phyloP scores from a whole-genome alignment of 2,329 filamentous ascomycete genomes.

The Colletotrichum sp. region DNA sequence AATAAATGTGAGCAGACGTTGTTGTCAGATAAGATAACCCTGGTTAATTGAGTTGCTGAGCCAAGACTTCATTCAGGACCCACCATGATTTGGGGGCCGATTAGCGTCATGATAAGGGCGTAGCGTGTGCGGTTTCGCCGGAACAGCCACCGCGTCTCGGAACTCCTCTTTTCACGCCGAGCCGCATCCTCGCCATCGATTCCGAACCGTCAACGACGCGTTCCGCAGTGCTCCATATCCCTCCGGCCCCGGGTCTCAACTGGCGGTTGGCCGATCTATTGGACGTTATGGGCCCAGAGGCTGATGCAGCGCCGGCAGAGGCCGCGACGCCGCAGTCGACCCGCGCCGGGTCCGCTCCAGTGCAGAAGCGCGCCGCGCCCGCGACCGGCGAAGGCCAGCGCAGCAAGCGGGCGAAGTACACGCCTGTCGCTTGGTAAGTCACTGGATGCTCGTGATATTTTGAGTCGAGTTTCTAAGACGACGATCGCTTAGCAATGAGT shows the following conservation, averaged over 20 bases:
- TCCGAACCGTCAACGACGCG: not conserved
- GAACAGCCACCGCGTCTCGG: not conserved
- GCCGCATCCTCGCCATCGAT: not conserved
- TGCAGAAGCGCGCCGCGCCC: conserved; percentile 10
- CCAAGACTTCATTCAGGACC: not conserved
- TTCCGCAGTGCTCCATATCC: not conserved
- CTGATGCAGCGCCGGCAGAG: not conserved
- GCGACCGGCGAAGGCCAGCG: conserved; percentile 1
- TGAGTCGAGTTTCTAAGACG: not conserved
- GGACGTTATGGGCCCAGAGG: not conserved
- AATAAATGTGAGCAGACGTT: not conserved
- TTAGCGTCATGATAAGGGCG: not conserved
- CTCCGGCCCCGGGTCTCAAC: not conserved
- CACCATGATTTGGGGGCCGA: not conserved
- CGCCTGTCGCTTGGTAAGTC: conserved; percentile 39
- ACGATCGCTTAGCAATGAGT: conserved; percentile 34
- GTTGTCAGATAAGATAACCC: not conserved
- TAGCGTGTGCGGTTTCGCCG: not conserved
- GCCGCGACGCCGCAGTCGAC: conserved; percentile 2
- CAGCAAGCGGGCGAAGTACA: conserved; percentile 41
- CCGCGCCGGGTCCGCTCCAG: conserved; percentile 3
- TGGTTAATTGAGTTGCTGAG: not conserved
- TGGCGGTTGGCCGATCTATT: not conserved
- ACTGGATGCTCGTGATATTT: not conserved
- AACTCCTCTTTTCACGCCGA: not conserved